Conservation (phyloP, 1,139 yeast species). For the Suhomyces choctaworum region DNA sequence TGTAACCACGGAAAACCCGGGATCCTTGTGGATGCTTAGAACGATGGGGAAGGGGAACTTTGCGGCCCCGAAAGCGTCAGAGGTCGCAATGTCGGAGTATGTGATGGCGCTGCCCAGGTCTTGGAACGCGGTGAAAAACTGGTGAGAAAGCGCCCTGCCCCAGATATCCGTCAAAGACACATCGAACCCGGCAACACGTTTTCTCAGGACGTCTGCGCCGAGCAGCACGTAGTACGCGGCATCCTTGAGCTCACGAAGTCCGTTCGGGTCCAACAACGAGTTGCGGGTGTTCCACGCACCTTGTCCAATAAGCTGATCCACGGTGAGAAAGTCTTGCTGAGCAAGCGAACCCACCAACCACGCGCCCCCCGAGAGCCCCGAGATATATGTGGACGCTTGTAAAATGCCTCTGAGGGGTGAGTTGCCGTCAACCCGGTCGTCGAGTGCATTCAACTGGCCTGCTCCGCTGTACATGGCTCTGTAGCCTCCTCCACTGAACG, state of each 20-base stretch:
- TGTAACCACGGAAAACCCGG: conserved; percentile 17
- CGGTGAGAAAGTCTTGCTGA: conserved; percentile 19
- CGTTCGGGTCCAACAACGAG: conserved; percentile 48
- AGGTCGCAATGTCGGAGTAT: conserved; percentile 30
- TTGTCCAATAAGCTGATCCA: conserved; percentile 17
- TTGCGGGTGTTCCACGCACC: conserved; percentile 31
- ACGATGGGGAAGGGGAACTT: conserved; percentile 25
- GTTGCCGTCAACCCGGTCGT: conserved; percentile 54
- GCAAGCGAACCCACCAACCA: conserved; percentile 24
- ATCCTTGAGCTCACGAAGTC: conserved; percentile 17
- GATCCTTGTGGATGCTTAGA: conserved; percentile 20
- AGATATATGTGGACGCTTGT: conserved; percentile 23
- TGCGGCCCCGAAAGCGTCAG: conserved; percentile 26
- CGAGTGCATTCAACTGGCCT: conserved; percentile 79
- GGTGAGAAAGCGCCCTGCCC: conserved; percentile 25
- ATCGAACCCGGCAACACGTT: conserved; percentile 19
- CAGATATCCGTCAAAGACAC: conserved; percentile 23
- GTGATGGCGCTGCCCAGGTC: conserved; percentile 21
- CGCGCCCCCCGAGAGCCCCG: conserved; percentile 26
- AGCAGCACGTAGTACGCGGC: conserved; percentile 13
- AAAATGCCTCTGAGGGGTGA: conserved; percentile 26
- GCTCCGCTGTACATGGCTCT: conserved; percentile 89
- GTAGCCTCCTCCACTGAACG: conserved; percentile 90
- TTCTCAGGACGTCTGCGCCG: conserved; percentile 14
- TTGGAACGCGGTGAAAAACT: conserved; percentile 19